These are phyloP conservation scores for Oenanthe sinensis DNA, from an alignment of 129 eudicot genomes.

Conservation along the genomic window DNA sequence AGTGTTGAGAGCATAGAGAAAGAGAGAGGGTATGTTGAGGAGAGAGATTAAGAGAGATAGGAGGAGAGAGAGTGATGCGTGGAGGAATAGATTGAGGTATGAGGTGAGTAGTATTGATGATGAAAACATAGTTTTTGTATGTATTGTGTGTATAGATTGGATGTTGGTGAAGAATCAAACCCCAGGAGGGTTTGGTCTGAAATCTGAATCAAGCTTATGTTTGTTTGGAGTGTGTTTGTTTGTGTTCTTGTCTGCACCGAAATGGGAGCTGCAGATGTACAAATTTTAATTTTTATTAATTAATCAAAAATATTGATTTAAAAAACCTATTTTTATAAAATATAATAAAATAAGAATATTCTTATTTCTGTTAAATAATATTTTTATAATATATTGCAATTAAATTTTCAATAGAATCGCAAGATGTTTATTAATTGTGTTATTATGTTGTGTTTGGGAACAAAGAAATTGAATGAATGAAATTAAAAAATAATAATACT, in stretches of 20 bases:
- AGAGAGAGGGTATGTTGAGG: constrained; percentile 56
- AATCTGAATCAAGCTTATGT: neutral
- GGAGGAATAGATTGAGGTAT: constrained; percentile 43
- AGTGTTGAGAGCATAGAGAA: constrained; percentile 70
- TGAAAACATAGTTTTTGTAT: neutral
- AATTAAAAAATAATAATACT: too few relatives aligned
- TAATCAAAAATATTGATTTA: too few relatives aligned
- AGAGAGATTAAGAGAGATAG: constrained; percentile 57
- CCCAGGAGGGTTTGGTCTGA: neutral
- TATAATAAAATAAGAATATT: too few relatives aligned
- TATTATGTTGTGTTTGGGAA: too few relatives aligned
- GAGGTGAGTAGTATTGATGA: neutral
- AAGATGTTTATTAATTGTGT: too few relatives aligned
- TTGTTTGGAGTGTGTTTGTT: neutral
- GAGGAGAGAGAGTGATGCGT: constrained; percentile 43
- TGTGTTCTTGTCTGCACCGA: neutral
- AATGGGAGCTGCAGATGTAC: constrained; percentile 3
- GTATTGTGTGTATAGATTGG: neutral
- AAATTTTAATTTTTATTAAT: neutral
- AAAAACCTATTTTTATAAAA: too few relatives aligned
- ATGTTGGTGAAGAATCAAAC: neutral
- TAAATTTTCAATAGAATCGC: too few relatives aligned
- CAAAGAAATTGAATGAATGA: too few relatives aligned
- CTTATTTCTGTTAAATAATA: too few relatives aligned
- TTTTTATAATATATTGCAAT: too few relatives aligned